Evolutionary conservation across 495 filamentous ascomycete species (phyloP), one percentile per base, ranked within the genome.

Genomic region (Apodospora peruviana): DNA sequence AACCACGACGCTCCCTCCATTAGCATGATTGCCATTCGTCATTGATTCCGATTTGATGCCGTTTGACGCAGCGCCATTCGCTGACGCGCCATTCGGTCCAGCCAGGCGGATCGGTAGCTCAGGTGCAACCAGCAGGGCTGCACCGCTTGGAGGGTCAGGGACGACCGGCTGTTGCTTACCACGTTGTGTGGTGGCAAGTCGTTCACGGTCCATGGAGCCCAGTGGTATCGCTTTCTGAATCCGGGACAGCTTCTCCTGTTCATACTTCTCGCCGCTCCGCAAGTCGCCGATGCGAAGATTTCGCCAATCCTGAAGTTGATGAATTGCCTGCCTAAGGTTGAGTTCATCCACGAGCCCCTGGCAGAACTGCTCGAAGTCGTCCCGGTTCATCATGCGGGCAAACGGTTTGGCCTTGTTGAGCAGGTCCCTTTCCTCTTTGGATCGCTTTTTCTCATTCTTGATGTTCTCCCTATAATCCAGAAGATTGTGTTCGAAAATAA

Each of bases 351-450:
- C 80, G 2, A 99, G 69, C 0, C 86, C 89, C 35, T 85, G 80
- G 59, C 83, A 85, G 56, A 96, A 85, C 18, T 85, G 79, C 29
- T 93, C 86, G 60, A 94, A 97, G 62, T 99, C 94, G 36, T 80
- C 73, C 55, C 84, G 84, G 54, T 90, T 94, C 94, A 97, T 96
- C 79, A 97, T 91, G 21, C 93, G 82, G 19, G 90, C 93, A 51
- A 97, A 93, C 0, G 93, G 93, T 59, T 99, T 99, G 24, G 86
- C 86, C 61, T 94, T 95, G 73, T 88, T 89, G 18, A 94, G 61
- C 17, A 97, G 71, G 16, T 96, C 93, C 8, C 84, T 71, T 61
- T 99, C 94, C 61, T 99, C 93, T 58, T 97, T 97, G 0, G 88
- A 89, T 21, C 91, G 83, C 71, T 91, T 96, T 79, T 96, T 97